Percentiles rank a stretch among this genome's conserved stretches.
phyloP scores from a whole-genome alignment of 129 eudicot species.

The Deinandra increscens region DNA sequence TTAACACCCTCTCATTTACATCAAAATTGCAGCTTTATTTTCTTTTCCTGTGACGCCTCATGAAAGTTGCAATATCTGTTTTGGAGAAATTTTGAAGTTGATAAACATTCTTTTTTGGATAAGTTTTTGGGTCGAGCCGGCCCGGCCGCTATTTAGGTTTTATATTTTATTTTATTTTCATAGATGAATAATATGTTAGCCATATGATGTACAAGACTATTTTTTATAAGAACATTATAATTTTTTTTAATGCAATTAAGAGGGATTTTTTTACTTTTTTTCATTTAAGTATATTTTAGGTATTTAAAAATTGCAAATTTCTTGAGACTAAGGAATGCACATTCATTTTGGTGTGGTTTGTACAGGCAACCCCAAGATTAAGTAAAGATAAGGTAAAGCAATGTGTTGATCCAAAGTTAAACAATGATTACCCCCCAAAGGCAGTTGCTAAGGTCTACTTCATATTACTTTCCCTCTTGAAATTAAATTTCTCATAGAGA shows the following conservation, averaged over 20 bases:
- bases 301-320: background rate
- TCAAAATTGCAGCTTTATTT: background rate
- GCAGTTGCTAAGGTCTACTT: slow-evolving; percentile 71
- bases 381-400: slow-evolving; percentile 87
- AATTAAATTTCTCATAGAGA: background rate
- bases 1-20: background rate
- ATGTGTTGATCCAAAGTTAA: slow-evolving; percentile 86
- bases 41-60: background rate
- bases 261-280: no score
- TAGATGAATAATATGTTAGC: background rate
- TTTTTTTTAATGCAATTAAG: no score
- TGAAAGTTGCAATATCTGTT: slow-evolving; percentile 1
- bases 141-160: background rate
- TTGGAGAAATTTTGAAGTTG: background rate
- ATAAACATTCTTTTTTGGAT: no score
- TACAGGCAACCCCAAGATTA: slow-evolving; percentile 80
- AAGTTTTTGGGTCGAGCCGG: background rate
- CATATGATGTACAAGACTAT: background rate
- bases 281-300: no score
- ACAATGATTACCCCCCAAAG: slow-evolving; percentile 68
- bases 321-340: background rate
- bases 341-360: slow-evolving; percentile 3
- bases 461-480: background rate
- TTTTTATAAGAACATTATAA: background rate
- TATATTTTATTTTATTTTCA: background rate